Evolutionary conservation across 2,329 filamentous ascomycete genomes (phyloP).

Genomic region (Sporothrix globosa): DNA sequence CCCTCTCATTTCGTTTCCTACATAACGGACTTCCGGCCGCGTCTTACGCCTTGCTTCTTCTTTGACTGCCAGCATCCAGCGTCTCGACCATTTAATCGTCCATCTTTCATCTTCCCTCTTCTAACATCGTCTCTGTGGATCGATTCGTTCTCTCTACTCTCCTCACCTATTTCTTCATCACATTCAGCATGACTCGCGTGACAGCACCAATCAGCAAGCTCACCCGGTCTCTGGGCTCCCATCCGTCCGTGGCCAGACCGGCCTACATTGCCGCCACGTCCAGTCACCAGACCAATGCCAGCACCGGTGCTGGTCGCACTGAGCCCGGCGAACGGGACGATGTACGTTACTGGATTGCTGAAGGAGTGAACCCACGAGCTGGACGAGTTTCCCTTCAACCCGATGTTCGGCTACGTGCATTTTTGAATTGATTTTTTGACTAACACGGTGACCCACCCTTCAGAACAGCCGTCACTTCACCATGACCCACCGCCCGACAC

Average conservation of each 20-base stretch:
- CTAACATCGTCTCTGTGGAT: background rate
- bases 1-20: slow-evolving; percentile 1
- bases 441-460: slow-evolving; percentile 18
- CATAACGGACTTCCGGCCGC: slow-evolving; percentile 24
- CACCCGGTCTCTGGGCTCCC: slow-evolving; percentile 51
- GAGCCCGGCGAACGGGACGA: slow-evolving; percentile 51
- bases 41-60: slow-evolving; percentile 23
- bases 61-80: background rate
- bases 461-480: slow-evolving; percentile 47
- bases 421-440: background rate
- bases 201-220: slow-evolving; percentile 56
- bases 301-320: slow-evolving; percentile 50
- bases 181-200: slow-evolving; percentile 52
- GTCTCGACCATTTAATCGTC: background rate
- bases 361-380: too few relatives aligned
- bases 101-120: background rate
- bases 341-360: slow-evolving; percentile 42
- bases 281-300: slow-evolving; percentile 45
- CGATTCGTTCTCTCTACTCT: background rate
- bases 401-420: slow-evolving; percentile 13
- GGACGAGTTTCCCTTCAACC: background rate
- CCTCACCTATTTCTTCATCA: background rate
- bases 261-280: slow-evolving; percentile 39
- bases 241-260: slow-evolving; percentile 46
- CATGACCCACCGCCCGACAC: slow-evolving; percentile 54